Evolutionary conservation across 306 rosid genomes (phyloP), one percentile per base, ranked within the genome.

Genomic region (Vachellia pachyceras): DNA sequence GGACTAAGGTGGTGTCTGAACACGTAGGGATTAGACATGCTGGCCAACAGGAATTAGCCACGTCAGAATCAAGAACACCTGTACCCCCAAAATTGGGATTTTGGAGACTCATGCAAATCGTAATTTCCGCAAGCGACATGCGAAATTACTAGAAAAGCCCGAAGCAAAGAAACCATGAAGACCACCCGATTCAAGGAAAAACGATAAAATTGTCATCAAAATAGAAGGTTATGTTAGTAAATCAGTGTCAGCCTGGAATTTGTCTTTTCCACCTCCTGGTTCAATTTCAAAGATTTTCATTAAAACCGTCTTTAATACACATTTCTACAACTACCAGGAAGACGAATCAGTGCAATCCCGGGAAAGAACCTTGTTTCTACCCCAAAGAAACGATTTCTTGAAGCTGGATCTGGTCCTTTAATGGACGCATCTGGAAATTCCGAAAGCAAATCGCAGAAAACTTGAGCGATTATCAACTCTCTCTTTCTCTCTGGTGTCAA

Each of bases 31-130:
- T 1, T 15, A 14, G 22, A 9, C 9, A 39, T 1, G 25, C 5
- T 5, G 45, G 7, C 85, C 90, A 86, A 84, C 54, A 29, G 25
- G 2, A 69, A 69, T 5, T 2, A 25, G 84, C 82, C 87, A 84
- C 73, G 3, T 86, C 77, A 83, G 76, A 57, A n/a, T 22, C 4
- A 3, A 1, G 69, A 20, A 25, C 79, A 83, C 78, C 64, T 71
- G 77, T 58, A 77, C 73, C 11, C 66, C 44, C 25, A 23, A 69
- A 45, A 70, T 44, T 70, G 57, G 57, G 50, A 40, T 40, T 69
- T 20, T 0, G 22, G 15, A 4, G 17, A 54, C 47, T 10, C 23
- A 60, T 49, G 14, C 42, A 46, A 46, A 71, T 71, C 0, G 42
- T 2, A 46, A 70, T 3, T 23, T 3, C 13, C 23, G 3, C 2